A percentile compares a stretch with the other conserved stretches of the same genome.
phyloP scores from a whole-genome alignment of 306 rosid genomes.

The Quercus gilva region DNA sequence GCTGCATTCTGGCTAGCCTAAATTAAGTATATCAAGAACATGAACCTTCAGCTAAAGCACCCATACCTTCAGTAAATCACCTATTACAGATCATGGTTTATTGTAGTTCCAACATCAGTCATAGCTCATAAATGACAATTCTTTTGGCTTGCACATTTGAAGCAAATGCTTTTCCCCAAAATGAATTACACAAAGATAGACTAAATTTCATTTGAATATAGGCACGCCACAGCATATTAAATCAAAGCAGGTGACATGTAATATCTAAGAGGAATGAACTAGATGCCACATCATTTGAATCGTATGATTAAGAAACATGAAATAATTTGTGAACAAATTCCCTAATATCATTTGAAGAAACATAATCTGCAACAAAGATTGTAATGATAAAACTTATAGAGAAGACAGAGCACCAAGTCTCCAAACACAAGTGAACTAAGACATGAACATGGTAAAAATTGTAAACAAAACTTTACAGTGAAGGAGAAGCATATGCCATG shows the following conservation, averaged over 20 bases:
- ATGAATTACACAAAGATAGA: too few relatives aligned
- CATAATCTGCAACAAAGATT: too few relatives aligned
- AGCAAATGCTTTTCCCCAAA: conserved; percentile 92
- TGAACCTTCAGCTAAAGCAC: background rate
- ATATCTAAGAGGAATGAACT: conserved; percentile 92
- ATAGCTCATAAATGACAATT: conserved; percentile 94
- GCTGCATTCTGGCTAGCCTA: background rate
- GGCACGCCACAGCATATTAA: too few relatives aligned
- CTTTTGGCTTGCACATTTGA: conserved; percentile 96
- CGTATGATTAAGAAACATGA: conserved; percentile 16
- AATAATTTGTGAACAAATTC: conserved; percentile 11
- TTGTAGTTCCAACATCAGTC: conserved; percentile 82
- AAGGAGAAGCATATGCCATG: background rate
- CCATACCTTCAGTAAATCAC: conserved; percentile 88
- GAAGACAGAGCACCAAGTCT: too few relatives aligned
- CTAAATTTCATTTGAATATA: too few relatives aligned
- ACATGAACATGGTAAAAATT: background rate
- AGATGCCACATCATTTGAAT: conserved; percentile 83
- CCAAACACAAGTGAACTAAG: background rate
- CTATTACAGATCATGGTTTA: conserved; percentile 86
- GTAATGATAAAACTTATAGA: too few relatives aligned
- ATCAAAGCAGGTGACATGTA: conserved; percentile 63
- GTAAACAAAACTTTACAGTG: background rate
- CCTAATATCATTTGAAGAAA: background rate
- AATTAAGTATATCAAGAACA: background rate